Conservation (phyloP, 2,329 filamentous ascomycete species). For the Colletotrichum sp. region DNA sequence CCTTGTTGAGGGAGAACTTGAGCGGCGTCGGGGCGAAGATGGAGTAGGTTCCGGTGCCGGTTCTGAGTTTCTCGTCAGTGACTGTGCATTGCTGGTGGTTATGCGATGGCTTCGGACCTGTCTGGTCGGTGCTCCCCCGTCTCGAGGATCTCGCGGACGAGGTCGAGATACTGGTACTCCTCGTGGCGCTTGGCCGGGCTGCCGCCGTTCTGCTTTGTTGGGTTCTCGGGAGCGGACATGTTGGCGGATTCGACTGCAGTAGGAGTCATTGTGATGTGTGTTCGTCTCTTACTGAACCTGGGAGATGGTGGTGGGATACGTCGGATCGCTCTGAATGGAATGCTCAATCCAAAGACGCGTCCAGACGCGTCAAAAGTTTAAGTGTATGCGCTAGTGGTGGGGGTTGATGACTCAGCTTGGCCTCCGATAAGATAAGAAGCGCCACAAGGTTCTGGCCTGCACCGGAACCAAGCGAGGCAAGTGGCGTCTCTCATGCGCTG, state of each 20-base stretch:
- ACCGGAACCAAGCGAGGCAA: neutral
- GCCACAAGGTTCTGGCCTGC: neutral
- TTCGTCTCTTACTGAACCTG: neutral
- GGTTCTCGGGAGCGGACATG: neutral
- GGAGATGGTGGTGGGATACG: neutral
- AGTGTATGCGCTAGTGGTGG: neutral
- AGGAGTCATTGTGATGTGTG: neutral
- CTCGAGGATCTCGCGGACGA: slow-evolving; percentile 84
- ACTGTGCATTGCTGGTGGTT: neutral
- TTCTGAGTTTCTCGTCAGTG: slow-evolving; percentile 54
- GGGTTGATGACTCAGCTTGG: slow-evolving; percentile 1
- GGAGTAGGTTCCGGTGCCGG: slow-evolving; percentile 90
- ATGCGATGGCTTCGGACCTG: slow-evolving; percentile 54
- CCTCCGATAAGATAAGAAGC: neutral
- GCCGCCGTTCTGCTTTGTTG: slow-evolving; percentile 3
- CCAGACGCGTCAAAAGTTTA: slow-evolving; percentile 8
- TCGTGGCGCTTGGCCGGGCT: slow-evolving; percentile 61
- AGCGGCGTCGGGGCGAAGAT: slow-evolving; percentile 88
- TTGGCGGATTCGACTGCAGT: neutral
- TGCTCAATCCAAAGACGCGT: slow-evolving; percentile 3
- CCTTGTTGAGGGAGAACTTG: slow-evolving; percentile 80
- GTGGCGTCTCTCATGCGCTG: slow-evolving; percentile 1
- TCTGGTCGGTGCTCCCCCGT: slow-evolving; percentile 89
- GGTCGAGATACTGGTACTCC: slow-evolving; percentile 91
- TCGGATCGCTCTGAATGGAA: neutral